phyloP scores from a whole-genome alignment of 2,329 filamentous ascomycete species.

The Ophiostoma ulmi region DNA sequence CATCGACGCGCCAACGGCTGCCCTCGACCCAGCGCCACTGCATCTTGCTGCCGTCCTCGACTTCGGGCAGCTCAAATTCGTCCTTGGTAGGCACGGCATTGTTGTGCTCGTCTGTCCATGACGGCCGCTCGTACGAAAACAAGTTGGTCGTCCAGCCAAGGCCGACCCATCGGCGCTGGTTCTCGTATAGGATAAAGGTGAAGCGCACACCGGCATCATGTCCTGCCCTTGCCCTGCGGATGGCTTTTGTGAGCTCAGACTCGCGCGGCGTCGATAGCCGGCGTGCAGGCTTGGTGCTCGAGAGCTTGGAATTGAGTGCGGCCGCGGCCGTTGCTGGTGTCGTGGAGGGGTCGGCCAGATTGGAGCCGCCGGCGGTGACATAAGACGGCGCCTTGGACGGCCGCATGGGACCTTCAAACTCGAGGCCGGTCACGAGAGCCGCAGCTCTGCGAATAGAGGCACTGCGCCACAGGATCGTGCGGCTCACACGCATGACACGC shows the following conservation, averaged over 20 bases:
- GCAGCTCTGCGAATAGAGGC: constrained; percentile 64
- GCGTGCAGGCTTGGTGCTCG: constrained; percentile 31
- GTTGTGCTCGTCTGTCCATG: constrained; percentile 95
- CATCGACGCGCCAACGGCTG: constrained; percentile 82
- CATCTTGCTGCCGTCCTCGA: constrained; percentile 55
- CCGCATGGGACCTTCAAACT: constrained; percentile 54
- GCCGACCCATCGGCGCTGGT: constrained; percentile 90
- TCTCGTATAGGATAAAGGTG: constrained; percentile 94
- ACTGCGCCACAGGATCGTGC: constrained; percentile 87
- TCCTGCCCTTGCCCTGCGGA: constrained; percentile 35
- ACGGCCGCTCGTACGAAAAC: constrained; percentile 80
- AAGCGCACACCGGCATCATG: constrained; percentile 80
- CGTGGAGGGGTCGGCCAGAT: constrained; percentile 27
- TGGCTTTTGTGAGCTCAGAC: constrained; percentile 46
- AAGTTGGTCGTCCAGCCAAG: constrained; percentile 91
- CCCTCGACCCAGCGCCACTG: constrained; percentile 74
- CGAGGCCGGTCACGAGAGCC: constrained; percentile 71
- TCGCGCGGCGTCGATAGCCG: constrained; percentile 37
- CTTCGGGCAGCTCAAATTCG: constrained; percentile 57
- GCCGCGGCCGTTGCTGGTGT: constrained; percentile 25
- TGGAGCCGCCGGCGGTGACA: constrained; percentile 31
- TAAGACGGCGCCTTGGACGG: constrained; percentile 28
- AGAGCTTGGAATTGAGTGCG: constrained; percentile 26
- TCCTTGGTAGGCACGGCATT: constrained; percentile 73
- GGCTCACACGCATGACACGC: constrained; percentile 73